Percentiles rank a stretch among this genome's conserved stretches.
Conservation (phyloP, 1,284 basidiomycete species). For the Takashimella koratensis region DNA sequence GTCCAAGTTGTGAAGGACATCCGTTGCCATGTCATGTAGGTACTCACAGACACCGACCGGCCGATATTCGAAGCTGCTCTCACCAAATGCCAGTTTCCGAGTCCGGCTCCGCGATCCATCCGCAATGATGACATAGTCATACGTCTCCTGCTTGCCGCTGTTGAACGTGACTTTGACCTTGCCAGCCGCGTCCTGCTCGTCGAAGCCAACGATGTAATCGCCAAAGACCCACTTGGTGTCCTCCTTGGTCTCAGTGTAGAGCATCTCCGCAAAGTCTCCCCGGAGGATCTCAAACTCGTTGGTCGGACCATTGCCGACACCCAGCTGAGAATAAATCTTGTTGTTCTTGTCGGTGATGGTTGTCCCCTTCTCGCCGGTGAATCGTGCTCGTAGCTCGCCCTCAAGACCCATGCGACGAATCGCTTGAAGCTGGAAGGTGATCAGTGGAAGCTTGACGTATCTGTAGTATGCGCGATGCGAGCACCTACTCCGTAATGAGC, state of each 20-base stretch:
- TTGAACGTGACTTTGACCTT: constrained; percentile 37
- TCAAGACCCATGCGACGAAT: constrained; percentile 29
- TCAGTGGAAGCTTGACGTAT: no score
- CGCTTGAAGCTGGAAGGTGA: constrained; percentile 26
- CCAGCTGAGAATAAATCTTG: constrained; percentile 45
- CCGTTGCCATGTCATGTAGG: constrained; percentile 33
- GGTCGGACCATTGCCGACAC: constrained; percentile 47
- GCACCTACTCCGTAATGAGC: constrained; percentile 7
- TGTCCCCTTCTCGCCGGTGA: constrained; percentile 48
- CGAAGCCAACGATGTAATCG: constrained; percentile 34
- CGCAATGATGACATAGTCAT: constrained; percentile 1
- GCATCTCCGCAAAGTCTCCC: constrained; percentile 51
- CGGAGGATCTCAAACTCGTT: constrained; percentile 34
- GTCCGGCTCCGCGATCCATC: constrained; percentile 1
- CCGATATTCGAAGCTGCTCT: constrained; percentile 33
- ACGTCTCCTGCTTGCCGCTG: constrained; percentile 45
- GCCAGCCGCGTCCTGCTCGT: constrained; percentile 44
- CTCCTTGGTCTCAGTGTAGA: constrained; percentile 35
- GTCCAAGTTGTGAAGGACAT: constrained; percentile 47
- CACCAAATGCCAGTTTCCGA: constrained; percentile 7
- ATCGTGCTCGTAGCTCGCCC: constrained; percentile 44
- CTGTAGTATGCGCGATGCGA: no score
- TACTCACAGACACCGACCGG: constrained; percentile 28
- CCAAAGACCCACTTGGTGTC: constrained; percentile 37
- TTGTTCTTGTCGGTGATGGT: constrained; percentile 49